A percentile compares a stretch with the other conserved stretches of the same genome.
Conservation (phyloP, 306 rosid genomes). For the Echinosophora koreensis region DNA sequence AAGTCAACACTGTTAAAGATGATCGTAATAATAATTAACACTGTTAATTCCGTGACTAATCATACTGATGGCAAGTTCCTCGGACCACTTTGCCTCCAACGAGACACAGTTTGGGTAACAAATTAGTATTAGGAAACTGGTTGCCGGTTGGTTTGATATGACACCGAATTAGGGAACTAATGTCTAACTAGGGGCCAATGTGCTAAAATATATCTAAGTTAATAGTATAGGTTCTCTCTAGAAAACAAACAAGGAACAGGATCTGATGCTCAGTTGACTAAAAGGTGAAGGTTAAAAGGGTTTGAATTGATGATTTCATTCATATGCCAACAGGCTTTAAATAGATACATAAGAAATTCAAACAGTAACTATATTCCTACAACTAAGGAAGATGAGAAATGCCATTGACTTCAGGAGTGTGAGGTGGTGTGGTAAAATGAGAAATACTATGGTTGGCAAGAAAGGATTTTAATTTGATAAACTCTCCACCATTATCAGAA, state of each 20-base stretch:
- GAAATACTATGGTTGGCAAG: too few species aligned
- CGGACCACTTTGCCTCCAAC: neutral
- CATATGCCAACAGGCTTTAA: too few species aligned
- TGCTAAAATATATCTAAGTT: neutral
- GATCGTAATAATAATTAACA: constrained; percentile 15
- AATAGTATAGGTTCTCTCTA: neutral
- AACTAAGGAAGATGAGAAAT: too few species aligned
- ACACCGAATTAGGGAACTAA: neutral
- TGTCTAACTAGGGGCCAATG: neutral
- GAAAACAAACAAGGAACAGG: constrained; percentile 8
- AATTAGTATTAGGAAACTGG: neutral
- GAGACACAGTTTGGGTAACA: neutral
- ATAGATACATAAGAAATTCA: too few species aligned
- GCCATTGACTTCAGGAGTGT: too few species aligned
- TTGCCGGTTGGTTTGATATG: constrained; percentile 11
- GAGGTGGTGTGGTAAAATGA: too few species aligned
- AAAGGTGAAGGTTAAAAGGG: too few species aligned
- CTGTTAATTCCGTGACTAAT: constrained; percentile 45
- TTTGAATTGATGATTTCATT: too few species aligned
- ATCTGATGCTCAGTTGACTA: constrained; percentile 21
- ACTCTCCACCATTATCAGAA: too few species aligned
- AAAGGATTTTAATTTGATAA: too few species aligned
- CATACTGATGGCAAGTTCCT: neutral
- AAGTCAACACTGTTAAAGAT: neutral
- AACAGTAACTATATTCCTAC: too few species aligned